These are phyloP conservation scores for Clarireedia paspali DNA, from an alignment of 2,329 filamentous ascomycete genomes.

Conservation along the genomic window DNA sequence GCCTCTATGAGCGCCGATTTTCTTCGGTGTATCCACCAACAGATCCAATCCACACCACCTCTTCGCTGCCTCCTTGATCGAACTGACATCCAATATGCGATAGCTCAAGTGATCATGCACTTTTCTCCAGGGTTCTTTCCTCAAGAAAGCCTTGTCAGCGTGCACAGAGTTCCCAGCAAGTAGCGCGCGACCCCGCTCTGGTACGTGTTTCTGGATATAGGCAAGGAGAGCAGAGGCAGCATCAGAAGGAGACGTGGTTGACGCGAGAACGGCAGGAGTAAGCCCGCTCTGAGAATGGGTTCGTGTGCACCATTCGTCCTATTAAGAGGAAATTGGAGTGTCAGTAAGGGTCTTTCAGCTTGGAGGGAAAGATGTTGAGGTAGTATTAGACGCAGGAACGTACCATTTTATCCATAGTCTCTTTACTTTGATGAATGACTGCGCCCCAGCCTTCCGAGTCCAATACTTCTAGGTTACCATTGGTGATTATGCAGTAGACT, in stretches of 20 bases:
- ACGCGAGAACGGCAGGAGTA: slow-evolving; percentile 66
- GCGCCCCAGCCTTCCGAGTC: slow-evolving; percentile 73
- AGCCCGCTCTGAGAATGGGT: slow-evolving; percentile 80
- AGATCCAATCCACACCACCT: slow-evolving; percentile 67
- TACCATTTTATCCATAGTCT: slow-evolving; percentile 65
- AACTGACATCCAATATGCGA: slow-evolving; percentile 84
- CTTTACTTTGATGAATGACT: slow-evolving; percentile 65
- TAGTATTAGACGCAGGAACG: not conserved
- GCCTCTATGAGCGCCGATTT: slow-evolving; percentile 74
- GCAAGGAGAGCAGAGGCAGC: slow-evolving; percentile 64
- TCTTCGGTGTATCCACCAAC: slow-evolving; percentile 56
- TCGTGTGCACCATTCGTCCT: slow-evolving; percentile 76
- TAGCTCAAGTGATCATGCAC: slow-evolving; percentile 78
- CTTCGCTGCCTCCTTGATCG: slow-evolving; percentile 81
- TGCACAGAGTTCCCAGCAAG: slow-evolving; percentile 93
- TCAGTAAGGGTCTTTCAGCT: not conserved
- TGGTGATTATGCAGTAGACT: slow-evolving; percentile 87
- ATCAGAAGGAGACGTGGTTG: slow-evolving; percentile 60
- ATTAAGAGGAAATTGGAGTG: not conserved
- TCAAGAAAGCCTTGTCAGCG: slow-evolving; percentile 76
- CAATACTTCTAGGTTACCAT: slow-evolving; percentile 66
- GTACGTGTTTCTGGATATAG: slow-evolving; percentile 70
- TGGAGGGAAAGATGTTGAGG: not conserved
- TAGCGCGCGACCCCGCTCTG: slow-evolving; percentile 57
- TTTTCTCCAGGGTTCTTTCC: slow-evolving; percentile 62